phyloP scores from a whole-genome alignment of 345 rosid genomes.

The Arabis alpina region DNA sequence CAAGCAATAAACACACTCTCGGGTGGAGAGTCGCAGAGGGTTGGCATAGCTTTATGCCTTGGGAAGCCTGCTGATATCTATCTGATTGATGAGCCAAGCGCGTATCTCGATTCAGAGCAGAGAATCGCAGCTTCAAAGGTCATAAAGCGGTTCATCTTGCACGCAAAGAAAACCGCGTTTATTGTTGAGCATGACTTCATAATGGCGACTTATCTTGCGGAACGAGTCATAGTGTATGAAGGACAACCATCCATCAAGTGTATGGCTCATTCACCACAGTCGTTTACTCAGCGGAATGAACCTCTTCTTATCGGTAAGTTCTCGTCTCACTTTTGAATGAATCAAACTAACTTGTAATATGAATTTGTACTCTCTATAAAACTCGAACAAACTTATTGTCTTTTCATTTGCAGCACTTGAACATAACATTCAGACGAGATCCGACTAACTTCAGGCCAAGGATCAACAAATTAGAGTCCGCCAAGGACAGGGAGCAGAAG shows the following conservation, averaged over 20 bases:
- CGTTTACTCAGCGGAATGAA: constrained; percentile 86
- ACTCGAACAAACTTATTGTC: background rate
- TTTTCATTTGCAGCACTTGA: constrained; percentile 61
- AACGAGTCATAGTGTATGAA: constrained; percentile 85
- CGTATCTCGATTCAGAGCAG: constrained; percentile 92
- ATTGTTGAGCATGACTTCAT: constrained; percentile 93
- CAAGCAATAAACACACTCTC: constrained; percentile 82
- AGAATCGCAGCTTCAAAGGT: constrained; percentile 91
- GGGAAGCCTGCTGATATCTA: constrained; percentile 96
- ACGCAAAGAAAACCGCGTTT: constrained; percentile 87
- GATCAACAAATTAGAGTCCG: constrained; percentile 82
- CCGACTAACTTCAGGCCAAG: constrained; percentile 88
- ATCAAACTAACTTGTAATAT: background rate
- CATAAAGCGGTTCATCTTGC: constrained; percentile 88
- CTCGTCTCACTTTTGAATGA: background rate
- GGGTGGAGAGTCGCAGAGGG: constrained; percentile 94
- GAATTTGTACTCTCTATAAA: too few species aligned
- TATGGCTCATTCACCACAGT: constrained; percentile 79
- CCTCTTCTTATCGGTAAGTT: constrained; percentile 86
- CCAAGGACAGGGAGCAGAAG: constrained; percentile 93
- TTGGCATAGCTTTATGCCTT: constrained; percentile 82
- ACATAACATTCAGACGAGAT: constrained; percentile 86
- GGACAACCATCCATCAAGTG: constrained; percentile 78
- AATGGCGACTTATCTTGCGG: constrained; percentile 90
- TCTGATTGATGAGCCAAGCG: constrained; percentile 90